Evolutionary conservation across 805 yeast genomes (phyloP).

Genomic region (Komagataella ulmi): DNA sequence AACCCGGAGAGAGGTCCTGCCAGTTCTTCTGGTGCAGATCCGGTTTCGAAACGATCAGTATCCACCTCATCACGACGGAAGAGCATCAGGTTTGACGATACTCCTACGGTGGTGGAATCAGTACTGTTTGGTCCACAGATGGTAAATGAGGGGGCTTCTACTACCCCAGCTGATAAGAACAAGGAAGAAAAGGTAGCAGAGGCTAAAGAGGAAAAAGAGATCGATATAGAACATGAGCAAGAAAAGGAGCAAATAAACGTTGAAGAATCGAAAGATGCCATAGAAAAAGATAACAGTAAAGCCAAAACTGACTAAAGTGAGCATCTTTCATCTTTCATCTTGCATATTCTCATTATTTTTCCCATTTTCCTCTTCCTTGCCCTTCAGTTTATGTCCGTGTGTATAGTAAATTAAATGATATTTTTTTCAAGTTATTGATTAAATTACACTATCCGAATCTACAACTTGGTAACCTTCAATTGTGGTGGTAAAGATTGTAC

Average conservation of each 20-base stretch:
- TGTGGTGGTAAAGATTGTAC: slow-evolving; percentile 96
- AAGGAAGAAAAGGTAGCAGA: neutral
- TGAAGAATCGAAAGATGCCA: neutral
- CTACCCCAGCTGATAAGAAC: neutral
- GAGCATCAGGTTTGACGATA: slow-evolving; percentile 13
- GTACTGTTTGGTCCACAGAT: neutral
- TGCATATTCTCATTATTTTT: neutral
- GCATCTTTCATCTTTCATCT: neutral
- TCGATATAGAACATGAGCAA: neutral
- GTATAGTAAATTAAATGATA: neutral
- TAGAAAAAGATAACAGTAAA: neutral
- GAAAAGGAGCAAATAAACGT: neutral
- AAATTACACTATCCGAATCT: slow-evolving; percentile 4
- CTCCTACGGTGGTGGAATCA: slow-evolving; percentile 7
- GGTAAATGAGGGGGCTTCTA: neutral
- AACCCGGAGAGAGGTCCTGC: neutral
- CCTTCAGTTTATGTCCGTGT: neutral
- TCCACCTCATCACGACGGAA: slow-evolving; percentile 9
- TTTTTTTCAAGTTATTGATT: neutral
- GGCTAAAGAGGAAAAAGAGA: neutral
- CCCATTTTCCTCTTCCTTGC: neutral
- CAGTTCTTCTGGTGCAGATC: slow-evolving; percentile 3
- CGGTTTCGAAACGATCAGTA: slow-evolving; percentile 8
- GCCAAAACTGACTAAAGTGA: neutral
- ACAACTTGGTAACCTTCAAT: slow-evolving; percentile 45